These are phyloP conservation scores for Cardamine chenopodiifolia DNA, from an alignment of 345 rosid species.

Conservation along the genomic window DNA sequence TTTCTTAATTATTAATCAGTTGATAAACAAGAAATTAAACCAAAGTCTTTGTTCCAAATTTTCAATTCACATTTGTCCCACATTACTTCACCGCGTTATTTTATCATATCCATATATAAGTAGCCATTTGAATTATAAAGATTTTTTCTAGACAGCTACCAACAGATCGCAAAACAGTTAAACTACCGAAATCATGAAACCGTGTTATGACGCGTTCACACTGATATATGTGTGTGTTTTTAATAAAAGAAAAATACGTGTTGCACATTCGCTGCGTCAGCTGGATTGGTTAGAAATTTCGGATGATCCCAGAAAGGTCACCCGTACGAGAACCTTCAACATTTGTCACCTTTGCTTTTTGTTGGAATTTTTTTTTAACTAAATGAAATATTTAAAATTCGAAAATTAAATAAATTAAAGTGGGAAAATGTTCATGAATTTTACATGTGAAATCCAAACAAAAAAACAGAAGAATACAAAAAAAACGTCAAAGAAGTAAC, in stretches of 20 bases:
- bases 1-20: background rate
- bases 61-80: slow-evolving; percentile 37
- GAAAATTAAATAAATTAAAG: slow-evolving; percentile 8
- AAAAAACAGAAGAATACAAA: slow-evolving; percentile 18
- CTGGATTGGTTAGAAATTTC: background rate
- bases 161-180: slow-evolving; percentile 31
- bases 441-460: slow-evolving; percentile 34
- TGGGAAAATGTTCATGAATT: slow-evolving; percentile 28
- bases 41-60: slow-evolving; percentile 22
- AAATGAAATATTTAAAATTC: background rate
- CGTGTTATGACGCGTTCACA: slow-evolving; percentile 39
- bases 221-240: background rate
- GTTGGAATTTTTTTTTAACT: background rate
- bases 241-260: background rate
- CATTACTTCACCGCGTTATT: slow-evolving; percentile 40
- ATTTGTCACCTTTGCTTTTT: background rate
- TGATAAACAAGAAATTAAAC: background rate
- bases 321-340: background rate
- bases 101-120: slow-evolving; percentile 6
- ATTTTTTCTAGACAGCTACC: slow-evolving; percentile 29
- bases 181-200: slow-evolving; percentile 31
- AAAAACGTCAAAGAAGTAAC: slow-evolving; percentile 45
- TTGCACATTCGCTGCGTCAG: background rate
- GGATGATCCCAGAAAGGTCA: background rate
- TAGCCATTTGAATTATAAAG: background rate